These are phyloP conservation scores for Diplodia corticola DNA, from an alignment of 2,329 filamentous ascomycete genomes.

Conservation along the genomic window DNA sequence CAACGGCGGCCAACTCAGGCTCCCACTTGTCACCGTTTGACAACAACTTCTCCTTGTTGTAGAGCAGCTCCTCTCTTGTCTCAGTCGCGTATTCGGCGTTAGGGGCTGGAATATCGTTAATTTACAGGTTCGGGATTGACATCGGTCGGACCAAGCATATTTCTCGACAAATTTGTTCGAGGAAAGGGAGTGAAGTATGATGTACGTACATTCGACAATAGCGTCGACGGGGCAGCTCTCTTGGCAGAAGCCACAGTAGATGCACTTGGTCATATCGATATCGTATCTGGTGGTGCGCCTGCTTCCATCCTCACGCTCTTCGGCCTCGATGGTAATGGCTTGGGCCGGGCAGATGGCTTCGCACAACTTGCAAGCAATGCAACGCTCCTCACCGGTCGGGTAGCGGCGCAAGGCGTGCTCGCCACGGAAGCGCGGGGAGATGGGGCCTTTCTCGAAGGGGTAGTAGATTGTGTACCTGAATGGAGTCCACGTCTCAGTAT, in stretches of 20 bases:
- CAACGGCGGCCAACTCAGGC: conserved; percentile 88
- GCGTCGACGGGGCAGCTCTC: conserved; percentile 98
- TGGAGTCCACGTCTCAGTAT: background rate
- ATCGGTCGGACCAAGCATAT: background rate
- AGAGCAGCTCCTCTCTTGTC: conserved; percentile 87
- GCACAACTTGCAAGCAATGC: conserved; percentile 99
- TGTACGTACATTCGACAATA: conserved; percentile 68
- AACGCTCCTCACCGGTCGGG: conserved; percentile 95
- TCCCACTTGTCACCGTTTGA: conserved; percentile 80
- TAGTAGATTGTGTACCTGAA: conserved; percentile 95
- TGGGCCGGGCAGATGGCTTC: conserved; percentile 97
- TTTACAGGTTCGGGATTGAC: background rate
- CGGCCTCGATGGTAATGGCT: conserved; percentile 98
- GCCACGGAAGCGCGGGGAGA: conserved; percentile 95
- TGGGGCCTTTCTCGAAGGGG: conserved; percentile 98
- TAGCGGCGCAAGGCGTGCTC: conserved; percentile 96
- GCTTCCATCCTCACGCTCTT: conserved; percentile 94
- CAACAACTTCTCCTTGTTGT: conserved; percentile 95
- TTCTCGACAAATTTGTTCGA: too few relatives aligned
- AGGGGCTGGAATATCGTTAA: conserved; percentile 50
- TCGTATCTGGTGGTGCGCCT: conserved; percentile 96
- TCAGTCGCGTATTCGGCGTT: conserved; percentile 76
- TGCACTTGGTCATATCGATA: conserved; percentile 99
- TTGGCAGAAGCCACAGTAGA: conserved; percentile 99
- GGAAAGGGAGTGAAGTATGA: background rate